Evolutionary conservation across 164 flowering plant species (phyloP).

Genomic region (Euptelea pleiosperma): DNA sequence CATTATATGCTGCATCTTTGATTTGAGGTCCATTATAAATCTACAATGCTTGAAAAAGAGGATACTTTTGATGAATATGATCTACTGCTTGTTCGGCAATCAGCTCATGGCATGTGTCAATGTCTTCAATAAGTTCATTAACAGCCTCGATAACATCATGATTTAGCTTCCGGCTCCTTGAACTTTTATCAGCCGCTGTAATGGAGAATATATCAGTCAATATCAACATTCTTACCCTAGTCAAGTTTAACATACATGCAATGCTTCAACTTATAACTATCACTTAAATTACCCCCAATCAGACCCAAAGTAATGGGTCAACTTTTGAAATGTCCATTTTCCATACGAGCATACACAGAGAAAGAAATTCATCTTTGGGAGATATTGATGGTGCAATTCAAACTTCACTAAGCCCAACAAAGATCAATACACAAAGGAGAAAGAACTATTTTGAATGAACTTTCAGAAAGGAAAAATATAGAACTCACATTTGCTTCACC

Average conservation of each 20-base stretch:
- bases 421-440: background rate
- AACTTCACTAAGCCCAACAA: background rate
- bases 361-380: background rate
- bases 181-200: constrained; percentile 87
- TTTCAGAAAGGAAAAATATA: background rate
- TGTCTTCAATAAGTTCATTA: constrained; percentile 89
- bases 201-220: constrained; percentile 9
- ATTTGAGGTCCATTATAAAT: too few species aligned
- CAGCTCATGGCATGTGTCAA: constrained; percentile 88
- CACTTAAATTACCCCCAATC: too few species aligned
- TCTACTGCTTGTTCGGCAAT: constrained; percentile 99
- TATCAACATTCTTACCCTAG: constrained; percentile 4
- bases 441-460: background rate
- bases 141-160: constrained; percentile 97
- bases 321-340: background rate
- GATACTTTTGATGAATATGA: constrained; percentile 97
- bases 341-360: background rate
- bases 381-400: background rate
- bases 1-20: too few species aligned
- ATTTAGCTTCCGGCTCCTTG: constrained; percentile 76
- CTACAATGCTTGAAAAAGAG: too few species aligned
- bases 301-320: too few species aligned
- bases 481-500: constrained; percentile 93
- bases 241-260: too few species aligned
- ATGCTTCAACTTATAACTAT: background rate